Percentiles rank a stretch among this genome's conserved stretches.
Conservation (phyloP, 768 basidiomycete genomes). For the Mrakia frigida region DNA sequence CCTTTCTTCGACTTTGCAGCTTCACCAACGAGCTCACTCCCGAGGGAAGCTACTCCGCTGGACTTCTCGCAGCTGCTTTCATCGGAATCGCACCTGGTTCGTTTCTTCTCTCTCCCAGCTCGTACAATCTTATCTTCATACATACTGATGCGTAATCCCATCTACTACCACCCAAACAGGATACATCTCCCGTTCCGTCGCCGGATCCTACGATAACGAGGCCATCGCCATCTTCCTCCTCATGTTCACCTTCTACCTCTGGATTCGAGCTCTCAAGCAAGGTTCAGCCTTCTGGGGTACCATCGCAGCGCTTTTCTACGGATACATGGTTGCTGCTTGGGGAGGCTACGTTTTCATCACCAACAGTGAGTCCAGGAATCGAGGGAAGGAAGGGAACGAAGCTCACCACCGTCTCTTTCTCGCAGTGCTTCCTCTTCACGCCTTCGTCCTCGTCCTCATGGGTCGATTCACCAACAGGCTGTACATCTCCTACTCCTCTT, state of each 20-base stretch:
- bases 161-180: slow-evolving; percentile 43
- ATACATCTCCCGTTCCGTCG: slow-evolving; percentile 97
- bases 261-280: slow-evolving; percentile 92
- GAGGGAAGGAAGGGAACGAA: not conserved
- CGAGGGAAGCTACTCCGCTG: slow-evolving; percentile 62
- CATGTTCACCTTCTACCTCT: slow-evolving; percentile 96
- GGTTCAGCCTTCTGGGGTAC: slow-evolving; percentile 91
- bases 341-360: slow-evolving; percentile 99
- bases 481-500: slow-evolving; percentile 91
- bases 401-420: not conserved
- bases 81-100: slow-evolving; percentile 86
- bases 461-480: slow-evolving; percentile 86
- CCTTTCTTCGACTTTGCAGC: slow-evolving; percentile 47
- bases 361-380: slow-evolving; percentile 54
- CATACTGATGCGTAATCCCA: not conserved
- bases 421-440: slow-evolving; percentile 85
- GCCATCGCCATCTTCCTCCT: slow-evolving; percentile 99
- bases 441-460: slow-evolving; percentile 91
- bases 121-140: too few relatives aligned
- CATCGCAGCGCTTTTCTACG: slow-evolving; percentile 90
- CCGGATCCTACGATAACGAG: slow-evolving; percentile 99
- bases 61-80: slow-evolving; percentile 93
- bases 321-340: slow-evolving; percentile 99
- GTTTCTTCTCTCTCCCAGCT: not conserved
- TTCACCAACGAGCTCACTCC: slow-evolving; percentile 97